A percentile compares a stretch with the other conserved stretches of the same genome.
phyloP scores from a whole-genome alignment of 257 asterid species.

The Gentiana macrophylla region DNA sequence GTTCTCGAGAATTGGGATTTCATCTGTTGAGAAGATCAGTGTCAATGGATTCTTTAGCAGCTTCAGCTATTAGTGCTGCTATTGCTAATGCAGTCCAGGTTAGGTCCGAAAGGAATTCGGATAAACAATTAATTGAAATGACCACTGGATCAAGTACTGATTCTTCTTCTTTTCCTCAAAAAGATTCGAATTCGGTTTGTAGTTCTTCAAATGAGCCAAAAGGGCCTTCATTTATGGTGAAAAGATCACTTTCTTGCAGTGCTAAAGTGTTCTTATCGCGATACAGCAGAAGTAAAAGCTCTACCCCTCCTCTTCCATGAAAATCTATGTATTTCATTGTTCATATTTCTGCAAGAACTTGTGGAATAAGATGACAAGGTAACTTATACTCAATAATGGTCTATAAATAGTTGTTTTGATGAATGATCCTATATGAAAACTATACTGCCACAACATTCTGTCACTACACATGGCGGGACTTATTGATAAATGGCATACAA shows the following conservation, averaged over 20 bases:
- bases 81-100: slow-evolving; percentile 18
- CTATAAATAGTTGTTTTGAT: no score
- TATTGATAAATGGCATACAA: no score
- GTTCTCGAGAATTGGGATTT: slow-evolving; percentile 20
- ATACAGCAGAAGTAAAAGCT: slow-evolving; percentile 23
- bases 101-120: slow-evolving; percentile 13
- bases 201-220: slow-evolving; percentile 21
- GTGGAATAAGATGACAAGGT: no score
- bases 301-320: slow-evolving; percentile 12
- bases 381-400: no score
- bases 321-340: no score
- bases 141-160: slow-evolving; percentile 3
- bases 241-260: slow-evolving; percentile 56
- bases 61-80: slow-evolving; percentile 20
- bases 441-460: no score
- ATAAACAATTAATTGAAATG: not conserved
- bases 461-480: no score
- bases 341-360: no score
- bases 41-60: slow-evolving; percentile 40
- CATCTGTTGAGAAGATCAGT: slow-evolving; percentile 42
- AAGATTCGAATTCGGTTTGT: not conserved
- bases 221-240: slow-evolving; percentile 17
- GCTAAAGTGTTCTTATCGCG: slow-evolving; percentile 33
- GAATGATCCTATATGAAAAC: no score
- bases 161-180: slow-evolving; percentile 12